These are phyloP conservation scores for Amaranthus palmeri DNA, from an alignment of 148 eudicot species.

Conservation along the genomic window DNA sequence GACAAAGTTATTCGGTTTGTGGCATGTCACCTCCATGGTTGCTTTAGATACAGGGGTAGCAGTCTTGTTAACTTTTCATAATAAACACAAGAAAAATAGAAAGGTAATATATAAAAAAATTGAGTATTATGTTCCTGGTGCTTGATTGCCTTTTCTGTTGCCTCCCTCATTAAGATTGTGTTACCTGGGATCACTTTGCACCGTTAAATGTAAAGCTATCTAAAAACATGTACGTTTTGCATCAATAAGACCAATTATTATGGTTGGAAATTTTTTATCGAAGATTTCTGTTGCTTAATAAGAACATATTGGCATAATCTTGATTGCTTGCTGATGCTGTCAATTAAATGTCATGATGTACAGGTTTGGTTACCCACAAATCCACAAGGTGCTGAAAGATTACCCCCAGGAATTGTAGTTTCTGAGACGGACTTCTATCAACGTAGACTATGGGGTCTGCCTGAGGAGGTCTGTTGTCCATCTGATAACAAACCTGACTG, in stretches of 20 bases:
- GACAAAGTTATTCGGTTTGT: too few relatives aligned
- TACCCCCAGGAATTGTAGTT: slow-evolving; percentile 60
- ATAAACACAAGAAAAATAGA: too few relatives aligned
- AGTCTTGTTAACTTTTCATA: too few relatives aligned
- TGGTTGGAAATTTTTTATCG: neutral
- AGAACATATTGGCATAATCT: neutral
- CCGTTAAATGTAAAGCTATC: too few relatives aligned
- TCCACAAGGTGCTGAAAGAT: slow-evolving; percentile 74
- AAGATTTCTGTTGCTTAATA: neutral
- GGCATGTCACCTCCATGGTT: too few relatives aligned
- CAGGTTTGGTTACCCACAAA: slow-evolving; percentile 65
- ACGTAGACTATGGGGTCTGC: slow-evolving; percentile 62
- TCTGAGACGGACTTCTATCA: slow-evolving; percentile 56
- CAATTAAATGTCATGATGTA: neutral
- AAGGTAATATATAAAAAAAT: too few relatives aligned
- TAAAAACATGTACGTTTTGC: too few relatives aligned
- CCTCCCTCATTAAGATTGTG: too few relatives aligned
- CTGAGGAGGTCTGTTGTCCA: slow-evolving; percentile 54
- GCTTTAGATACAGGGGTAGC: too few relatives aligned
- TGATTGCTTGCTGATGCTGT: neutral
- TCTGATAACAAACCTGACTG: neutral
- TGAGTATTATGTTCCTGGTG: too few relatives aligned
- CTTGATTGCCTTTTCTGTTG: too few relatives aligned
- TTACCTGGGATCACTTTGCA: too few relatives aligned
- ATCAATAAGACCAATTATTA: neutral